Evolutionary conservation across 1,284 basidiomycete species (phyloP).

Genomic region (Cryptococcus floricola): DNA sequence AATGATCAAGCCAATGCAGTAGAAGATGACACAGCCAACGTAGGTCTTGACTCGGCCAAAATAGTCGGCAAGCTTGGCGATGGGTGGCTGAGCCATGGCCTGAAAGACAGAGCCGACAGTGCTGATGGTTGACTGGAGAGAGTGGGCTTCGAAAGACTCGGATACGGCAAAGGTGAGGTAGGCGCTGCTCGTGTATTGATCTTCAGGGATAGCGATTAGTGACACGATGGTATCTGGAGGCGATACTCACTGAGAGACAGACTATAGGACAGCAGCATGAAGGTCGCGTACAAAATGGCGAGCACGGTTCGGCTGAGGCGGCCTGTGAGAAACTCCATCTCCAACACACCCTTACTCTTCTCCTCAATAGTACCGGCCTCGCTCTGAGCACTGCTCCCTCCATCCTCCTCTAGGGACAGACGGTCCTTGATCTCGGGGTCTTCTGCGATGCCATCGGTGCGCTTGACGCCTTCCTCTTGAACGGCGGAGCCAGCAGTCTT

Average conservation of each 20-base stretch:
- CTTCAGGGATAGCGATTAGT: constrained; percentile 9
- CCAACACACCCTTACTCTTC: constrained; percentile 36
- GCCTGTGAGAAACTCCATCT: constrained; percentile 37
- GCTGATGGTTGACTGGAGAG: constrained; percentile 38
- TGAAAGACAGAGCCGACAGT: constrained; percentile 41
- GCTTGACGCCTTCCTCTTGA: too few species aligned
- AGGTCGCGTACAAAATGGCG: constrained; percentile 32
- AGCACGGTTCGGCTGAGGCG: constrained; percentile 27
- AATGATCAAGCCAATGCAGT: constrained; percentile 42
- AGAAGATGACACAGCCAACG: constrained; percentile 37
- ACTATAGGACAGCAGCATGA: constrained; percentile 39
- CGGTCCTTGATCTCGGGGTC: too few species aligned
- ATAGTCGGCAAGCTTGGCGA: constrained; percentile 44
- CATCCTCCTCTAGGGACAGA: too few species aligned
- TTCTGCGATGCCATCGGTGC: too few species aligned
- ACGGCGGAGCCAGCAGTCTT: background rate
- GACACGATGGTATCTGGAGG: background rate
- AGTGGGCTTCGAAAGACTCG: constrained; percentile 33
- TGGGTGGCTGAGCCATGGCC: constrained; percentile 43
- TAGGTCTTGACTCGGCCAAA: constrained; percentile 45
- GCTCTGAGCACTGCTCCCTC: too few species aligned
- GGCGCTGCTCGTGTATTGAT: constrained; percentile 28
- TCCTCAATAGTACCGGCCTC: constrained; percentile 8
- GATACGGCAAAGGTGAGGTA: constrained; percentile 39
- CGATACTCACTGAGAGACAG: constrained; percentile 35